phyloP scores from a whole-genome alignment of 139 green algal genomes.

The Zygnema cylindricum region DNA sequence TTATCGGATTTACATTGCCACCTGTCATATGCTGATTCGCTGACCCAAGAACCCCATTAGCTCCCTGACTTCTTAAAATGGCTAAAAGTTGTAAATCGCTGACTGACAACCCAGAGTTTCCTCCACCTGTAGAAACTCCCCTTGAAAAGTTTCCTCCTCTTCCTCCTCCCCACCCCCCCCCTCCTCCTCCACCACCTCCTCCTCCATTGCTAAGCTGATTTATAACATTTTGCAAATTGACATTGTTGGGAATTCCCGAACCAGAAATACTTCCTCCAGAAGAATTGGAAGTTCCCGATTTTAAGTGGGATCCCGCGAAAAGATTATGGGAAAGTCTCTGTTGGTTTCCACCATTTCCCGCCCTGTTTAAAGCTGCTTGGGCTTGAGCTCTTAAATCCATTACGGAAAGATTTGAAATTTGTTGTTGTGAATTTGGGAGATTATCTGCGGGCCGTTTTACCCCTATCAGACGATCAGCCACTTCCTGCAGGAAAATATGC shows the following conservation, averaged over 20 bases:
- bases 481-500: too few relatives aligned
- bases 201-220: neutral
- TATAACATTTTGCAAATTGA: neutral
- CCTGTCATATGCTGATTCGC: neutral
- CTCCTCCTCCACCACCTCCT: neutral
- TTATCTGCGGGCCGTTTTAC: neutral
- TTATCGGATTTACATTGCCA: neutral
- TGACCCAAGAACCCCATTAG: neutral
- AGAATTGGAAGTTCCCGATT: neutral
- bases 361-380: neutral
- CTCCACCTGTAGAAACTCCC: too few relatives aligned
- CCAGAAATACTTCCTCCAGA: neutral
- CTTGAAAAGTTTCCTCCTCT: too few relatives aligned
- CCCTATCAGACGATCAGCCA: constrained; percentile 10
- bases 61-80: neutral
- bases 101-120: neutral
- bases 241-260: neutral
- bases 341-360: neutral
- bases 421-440: neutral
- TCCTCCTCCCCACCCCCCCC: too few relatives aligned
- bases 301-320: neutral
- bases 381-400: neutral
- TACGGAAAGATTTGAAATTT: neutral
- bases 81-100: neutral
- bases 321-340: neutral